phyloP scores from a whole-genome alignment of 2,329 filamentous ascomycete genomes.

The Helminthosporium solani region DNA sequence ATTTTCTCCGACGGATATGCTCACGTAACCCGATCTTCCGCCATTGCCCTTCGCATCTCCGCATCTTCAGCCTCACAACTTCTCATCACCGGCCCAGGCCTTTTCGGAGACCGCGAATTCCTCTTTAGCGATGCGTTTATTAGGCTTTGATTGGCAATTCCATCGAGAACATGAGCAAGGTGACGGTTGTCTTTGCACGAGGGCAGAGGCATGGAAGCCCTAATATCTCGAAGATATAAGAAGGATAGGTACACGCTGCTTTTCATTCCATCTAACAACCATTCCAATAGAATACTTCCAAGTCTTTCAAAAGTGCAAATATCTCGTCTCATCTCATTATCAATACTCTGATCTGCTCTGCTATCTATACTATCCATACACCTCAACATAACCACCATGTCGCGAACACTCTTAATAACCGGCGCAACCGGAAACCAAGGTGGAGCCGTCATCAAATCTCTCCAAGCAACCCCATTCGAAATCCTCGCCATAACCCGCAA shows the following conservation, averaged over 20 bases:
- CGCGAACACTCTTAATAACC: slow-evolving; percentile 41
- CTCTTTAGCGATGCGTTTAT: not conserved
- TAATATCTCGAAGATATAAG: not conserved
- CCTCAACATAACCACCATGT: too few relatives aligned
- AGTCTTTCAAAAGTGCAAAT: not conserved
- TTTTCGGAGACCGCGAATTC: not conserved
- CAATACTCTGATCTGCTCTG: not conserved
- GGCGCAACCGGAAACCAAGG: slow-evolving; percentile 48
- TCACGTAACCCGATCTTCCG: not conserved
- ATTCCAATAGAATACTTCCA: not conserved
- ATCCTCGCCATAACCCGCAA: slow-evolving; percentile 60
- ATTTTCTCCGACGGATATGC: not conserved
- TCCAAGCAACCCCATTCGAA: slow-evolving; percentile 42
- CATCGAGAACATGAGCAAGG: not conserved
- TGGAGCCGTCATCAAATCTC: slow-evolving; percentile 40
- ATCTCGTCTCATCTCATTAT: not conserved
- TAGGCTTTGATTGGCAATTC: not conserved
- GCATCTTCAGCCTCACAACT: not conserved
- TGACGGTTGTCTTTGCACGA: not conserved
- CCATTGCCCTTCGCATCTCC: not conserved
- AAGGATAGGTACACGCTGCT: not conserved
- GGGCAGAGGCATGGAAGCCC: not conserved
- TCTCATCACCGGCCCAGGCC: not conserved
- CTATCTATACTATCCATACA: not conserved
- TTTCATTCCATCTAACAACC: not conserved